These are phyloP conservation scores for Apiotrichum brassicae DNA, from an alignment of 1,284 basidiomycete species.

Conservation along the genomic window DNA sequence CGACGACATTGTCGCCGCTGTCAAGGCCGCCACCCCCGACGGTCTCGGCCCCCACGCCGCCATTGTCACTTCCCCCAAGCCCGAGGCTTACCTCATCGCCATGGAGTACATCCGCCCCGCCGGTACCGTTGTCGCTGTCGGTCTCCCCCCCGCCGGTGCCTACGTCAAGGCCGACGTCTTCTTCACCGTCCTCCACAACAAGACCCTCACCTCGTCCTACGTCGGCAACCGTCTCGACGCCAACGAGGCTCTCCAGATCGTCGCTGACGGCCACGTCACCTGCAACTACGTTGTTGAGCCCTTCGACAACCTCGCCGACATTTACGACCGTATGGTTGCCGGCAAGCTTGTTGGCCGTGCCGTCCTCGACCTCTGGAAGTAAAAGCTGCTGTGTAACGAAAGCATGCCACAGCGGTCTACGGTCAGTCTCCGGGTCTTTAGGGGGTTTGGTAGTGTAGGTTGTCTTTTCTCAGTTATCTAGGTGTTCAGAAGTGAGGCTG, in stretches of 20 bases:
- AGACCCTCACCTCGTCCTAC: slow-evolving; percentile 66
- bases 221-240: slow-evolving; percentile 69
- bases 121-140: slow-evolving; percentile 66
- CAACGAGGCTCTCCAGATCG: slow-evolving; percentile 57
- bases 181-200: slow-evolving; percentile 64
- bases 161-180: slow-evolving; percentile 54
- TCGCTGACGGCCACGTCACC: slow-evolving; percentile 59
- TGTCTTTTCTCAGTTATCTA: not conserved
- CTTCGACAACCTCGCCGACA: slow-evolving; percentile 55
- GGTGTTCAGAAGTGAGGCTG: not conserved
- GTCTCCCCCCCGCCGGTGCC: slow-evolving; percentile 58
- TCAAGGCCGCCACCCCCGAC: slow-evolving; percentile 55
- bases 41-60: slow-evolving; percentile 70
- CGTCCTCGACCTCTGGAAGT: slow-evolving; percentile 52
- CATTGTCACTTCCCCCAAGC: slow-evolving; percentile 54
- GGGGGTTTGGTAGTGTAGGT: not conserved
- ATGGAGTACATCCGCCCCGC: slow-evolving; percentile 61
- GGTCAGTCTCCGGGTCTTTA: not conserved
- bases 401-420: not conserved
- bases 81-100: slow-evolving; percentile 62
- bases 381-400: not conserved
- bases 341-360: slow-evolving; percentile 59
- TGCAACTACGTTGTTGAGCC: slow-evolving; percentile 54
- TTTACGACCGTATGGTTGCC: slow-evolving; percentile 56
- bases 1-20: slow-evolving; percentile 29